Evolutionary conservation across 768 basidiomycete species (phyloP).

Genomic region (Suillus occidentalis): DNA sequence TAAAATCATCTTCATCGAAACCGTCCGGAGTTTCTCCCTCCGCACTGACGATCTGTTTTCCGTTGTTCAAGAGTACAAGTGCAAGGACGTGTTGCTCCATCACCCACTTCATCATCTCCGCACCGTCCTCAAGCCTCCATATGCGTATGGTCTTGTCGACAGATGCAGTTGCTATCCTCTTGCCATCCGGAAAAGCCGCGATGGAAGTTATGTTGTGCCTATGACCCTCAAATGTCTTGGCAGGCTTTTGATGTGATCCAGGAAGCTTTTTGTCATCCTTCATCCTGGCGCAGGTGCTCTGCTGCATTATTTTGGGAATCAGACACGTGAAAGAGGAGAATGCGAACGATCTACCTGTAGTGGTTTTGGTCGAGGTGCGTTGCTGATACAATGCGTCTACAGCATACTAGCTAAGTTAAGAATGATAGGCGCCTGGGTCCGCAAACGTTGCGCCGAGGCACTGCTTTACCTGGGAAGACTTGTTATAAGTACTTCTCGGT

Average conservation of each 20-base stretch:
- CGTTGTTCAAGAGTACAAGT: neutral
- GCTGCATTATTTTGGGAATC: neutral
- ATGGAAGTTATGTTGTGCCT: neutral
- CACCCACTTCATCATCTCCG: neutral
- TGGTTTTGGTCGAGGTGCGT: too few relatives aligned
- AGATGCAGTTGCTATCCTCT: too few relatives aligned
- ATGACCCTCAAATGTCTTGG: neutral
- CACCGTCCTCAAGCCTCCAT: neutral
- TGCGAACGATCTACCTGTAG: neutral
- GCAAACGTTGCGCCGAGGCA: too few relatives aligned
- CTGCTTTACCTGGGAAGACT: too few relatives aligned
- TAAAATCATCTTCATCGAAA: neutral
- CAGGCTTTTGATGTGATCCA: neutral
- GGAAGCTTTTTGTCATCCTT: neutral
- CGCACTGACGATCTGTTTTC: neutral
- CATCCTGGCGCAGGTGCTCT: neutral
- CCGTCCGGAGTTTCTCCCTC: neutral
- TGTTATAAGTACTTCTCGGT: too few relatives aligned
- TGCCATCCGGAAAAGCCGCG: too few relatives aligned
- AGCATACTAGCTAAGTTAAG: too few relatives aligned
- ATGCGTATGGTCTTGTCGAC: too few relatives aligned
- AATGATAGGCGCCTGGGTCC: neutral
- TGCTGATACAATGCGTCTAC: too few relatives aligned
- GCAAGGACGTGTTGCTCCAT: neutral
- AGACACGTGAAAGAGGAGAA: neutral